phyloP scores from a whole-genome alignment of 768 basidiomycete species.

The Collybiopsis luxurians region DNA sequence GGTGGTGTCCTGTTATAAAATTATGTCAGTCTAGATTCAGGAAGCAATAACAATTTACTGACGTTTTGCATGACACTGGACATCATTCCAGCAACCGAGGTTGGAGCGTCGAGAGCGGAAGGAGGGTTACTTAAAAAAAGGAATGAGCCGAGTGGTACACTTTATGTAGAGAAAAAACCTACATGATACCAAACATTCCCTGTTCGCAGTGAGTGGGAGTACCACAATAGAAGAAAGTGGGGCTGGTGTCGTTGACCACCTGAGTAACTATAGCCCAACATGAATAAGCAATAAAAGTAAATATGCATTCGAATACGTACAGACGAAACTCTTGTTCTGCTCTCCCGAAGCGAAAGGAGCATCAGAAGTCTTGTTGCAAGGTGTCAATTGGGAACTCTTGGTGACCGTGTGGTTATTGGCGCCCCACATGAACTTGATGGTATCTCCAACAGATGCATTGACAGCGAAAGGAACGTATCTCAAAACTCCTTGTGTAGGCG shows the following conservation, averaged over 20 bases:
- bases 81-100: constrained; percentile 56
- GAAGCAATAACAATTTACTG: not conserved
- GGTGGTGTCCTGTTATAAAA: constrained; percentile 45
- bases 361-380: constrained; percentile 72
- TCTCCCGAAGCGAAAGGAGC: constrained; percentile 61
- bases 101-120: constrained; percentile 39
- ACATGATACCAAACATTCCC: constrained; percentile 86
- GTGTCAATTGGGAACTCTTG: constrained; percentile 60
- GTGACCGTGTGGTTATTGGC: constrained; percentile 84
- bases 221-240: constrained; percentile 75
- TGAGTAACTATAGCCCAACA: constrained; percentile 49
- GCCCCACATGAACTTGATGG: constrained; percentile 73
- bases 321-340: constrained; percentile 63
- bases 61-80: constrained; percentile 36
- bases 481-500: constrained; percentile 72
- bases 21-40: not conserved
- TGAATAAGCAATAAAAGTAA: not conserved
- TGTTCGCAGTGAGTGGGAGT: constrained; percentile 70
- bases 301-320: constrained; percentile 31
- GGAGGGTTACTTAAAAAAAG: constrained; percentile 49
- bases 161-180: constrained; percentile 11
- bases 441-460: constrained; percentile 77
- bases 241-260: constrained; percentile 69
- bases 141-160: constrained; percentile 8
- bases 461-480: constrained; percentile 74